Conservation (phyloP, 352 stramenopile genomes). For the Pythium inflatum region DNA sequence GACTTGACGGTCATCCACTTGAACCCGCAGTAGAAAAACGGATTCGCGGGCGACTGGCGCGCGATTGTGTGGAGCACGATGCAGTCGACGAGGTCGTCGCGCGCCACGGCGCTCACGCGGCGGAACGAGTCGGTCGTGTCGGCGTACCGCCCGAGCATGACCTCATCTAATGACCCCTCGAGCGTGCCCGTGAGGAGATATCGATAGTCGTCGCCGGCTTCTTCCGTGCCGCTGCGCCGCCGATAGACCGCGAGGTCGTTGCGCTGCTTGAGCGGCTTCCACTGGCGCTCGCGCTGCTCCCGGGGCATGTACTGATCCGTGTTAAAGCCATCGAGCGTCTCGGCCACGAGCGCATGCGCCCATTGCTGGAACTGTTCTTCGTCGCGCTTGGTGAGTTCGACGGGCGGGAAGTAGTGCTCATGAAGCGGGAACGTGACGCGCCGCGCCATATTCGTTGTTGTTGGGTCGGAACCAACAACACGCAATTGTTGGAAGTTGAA, state of each 20-base stretch:
- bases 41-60: conserved; percentile 44
- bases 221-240: conserved; percentile 47
- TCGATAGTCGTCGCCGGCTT: conserved; percentile 55
- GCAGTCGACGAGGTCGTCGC: conserved; percentile 79
- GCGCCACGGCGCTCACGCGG: conserved; percentile 73
- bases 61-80: conserved; percentile 71
- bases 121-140: conserved; percentile 73
- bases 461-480: background rate
- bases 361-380: conserved; percentile 62
- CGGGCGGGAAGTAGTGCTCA: conserved; percentile 59
- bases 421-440: conserved; percentile 54
- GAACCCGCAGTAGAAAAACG: conserved; percentile 79
- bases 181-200: conserved; percentile 68
- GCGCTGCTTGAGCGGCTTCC: conserved; percentile 74
- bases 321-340: conserved; percentile 74
- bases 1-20: conserved; percentile 84
- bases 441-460: conserved; percentile 25
- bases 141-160: conserved; percentile 76
- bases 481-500: no score
- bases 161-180: conserved; percentile 73
- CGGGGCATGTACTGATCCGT: conserved; percentile 67
- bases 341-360: conserved; percentile 60
- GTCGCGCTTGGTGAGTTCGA: conserved; percentile 56
- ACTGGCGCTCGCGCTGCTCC: conserved; percentile 65
- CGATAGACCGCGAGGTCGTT: conserved; percentile 62